These are phyloP conservation scores for Trichoderma harzianum DNA, from an alignment of 2,329 filamentous ascomycete genomes.

Conservation along the genomic window DNA sequence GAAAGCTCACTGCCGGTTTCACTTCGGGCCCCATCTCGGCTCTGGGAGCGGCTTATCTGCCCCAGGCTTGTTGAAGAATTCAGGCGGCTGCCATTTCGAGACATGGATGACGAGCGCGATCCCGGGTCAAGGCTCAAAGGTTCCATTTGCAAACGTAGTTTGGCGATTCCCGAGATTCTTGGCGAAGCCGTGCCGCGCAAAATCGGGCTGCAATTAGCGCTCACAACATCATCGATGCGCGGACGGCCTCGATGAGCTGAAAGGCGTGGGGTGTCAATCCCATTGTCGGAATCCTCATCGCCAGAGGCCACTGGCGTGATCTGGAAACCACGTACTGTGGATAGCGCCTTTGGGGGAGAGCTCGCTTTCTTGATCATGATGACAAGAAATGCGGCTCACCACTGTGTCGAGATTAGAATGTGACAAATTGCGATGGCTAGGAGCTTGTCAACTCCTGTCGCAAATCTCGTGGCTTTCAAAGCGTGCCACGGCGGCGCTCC, in stretches of 20 bases:
- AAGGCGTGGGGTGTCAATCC: conserved; percentile 37
- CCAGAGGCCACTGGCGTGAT: conserved; percentile 52
- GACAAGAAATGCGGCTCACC: conserved; percentile 9
- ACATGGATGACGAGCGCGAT: conserved; percentile 55
- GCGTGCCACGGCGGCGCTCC: conserved; percentile 56
- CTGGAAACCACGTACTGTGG: conserved; percentile 55
- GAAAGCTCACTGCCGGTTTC: conserved; percentile 58
- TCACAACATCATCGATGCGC: conserved; percentile 55
- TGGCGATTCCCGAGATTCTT: conserved; percentile 70
- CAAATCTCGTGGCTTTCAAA: conserved; percentile 30
- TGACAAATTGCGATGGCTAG: background rate
- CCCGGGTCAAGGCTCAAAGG: conserved; percentile 63
- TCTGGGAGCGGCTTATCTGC: conserved; percentile 53
- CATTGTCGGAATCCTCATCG: conserved; percentile 56
- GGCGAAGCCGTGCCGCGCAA: conserved; percentile 53
- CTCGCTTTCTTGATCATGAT: conserved; percentile 40
- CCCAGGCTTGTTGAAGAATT: conserved; percentile 47
- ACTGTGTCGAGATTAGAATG: background rate
- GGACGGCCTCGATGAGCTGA: conserved; percentile 39
- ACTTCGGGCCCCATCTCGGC: conserved; percentile 54
- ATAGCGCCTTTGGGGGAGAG: conserved; percentile 48
- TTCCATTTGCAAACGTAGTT: conserved; percentile 77
- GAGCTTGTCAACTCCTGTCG: conserved; percentile 5
- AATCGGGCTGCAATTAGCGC: conserved; percentile 60
- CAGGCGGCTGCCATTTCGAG: conserved; percentile 46